Evolutionary conservation across 2,329 filamentous ascomycete species (phyloP), one percentile per base, ranked within the genome.

Genomic region (Pezicula carpinea): DNA sequence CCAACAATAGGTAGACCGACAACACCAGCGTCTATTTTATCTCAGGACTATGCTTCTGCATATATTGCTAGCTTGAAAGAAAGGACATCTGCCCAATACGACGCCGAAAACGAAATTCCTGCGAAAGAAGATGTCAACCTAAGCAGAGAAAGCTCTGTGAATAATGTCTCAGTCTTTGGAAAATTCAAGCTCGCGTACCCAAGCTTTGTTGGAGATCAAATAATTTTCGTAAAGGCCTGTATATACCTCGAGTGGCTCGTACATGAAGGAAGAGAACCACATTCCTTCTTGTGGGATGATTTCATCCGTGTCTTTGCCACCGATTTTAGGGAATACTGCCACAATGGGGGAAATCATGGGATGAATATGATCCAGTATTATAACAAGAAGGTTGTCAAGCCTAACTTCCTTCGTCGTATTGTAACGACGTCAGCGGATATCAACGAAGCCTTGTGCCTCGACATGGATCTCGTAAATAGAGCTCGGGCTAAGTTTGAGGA

Each of bases 251-350:
- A 69, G 15, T 66, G 64, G 43, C 60, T 75, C 1, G 60, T 63
- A 35, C 54, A 60, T 19, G 51, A 59, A 15, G 53, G 60, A 11
- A 60, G 62, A 7, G 43, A 53, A 4, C 55, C 77, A 15, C 64
- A 67, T 11, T 66, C 68, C 19, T 74, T 64, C 44, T 56, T 77
- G 0, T 79, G 71, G 49, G 77, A 80, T 53, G 77, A 80, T 46
- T 76, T 79, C 44, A 69, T 80, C 39, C 61, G 64, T 10, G 61
- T 60, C 3, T 78, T 72, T 43, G 63, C 68, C 2, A 58, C 57
- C 1, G 65, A 69, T 1, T 80, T 69, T 51, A 51, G 68, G 6
- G 51, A 56, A 0, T 77, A 79, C 45, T 64, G 72, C 19, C 46
- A 56, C 2, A 53, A 55, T 3, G 47, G 51, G 2, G 56, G 57